Evolutionary conservation across 306 rosid species (phyloP).

Genomic region (Alnus glutinosa): DNA sequence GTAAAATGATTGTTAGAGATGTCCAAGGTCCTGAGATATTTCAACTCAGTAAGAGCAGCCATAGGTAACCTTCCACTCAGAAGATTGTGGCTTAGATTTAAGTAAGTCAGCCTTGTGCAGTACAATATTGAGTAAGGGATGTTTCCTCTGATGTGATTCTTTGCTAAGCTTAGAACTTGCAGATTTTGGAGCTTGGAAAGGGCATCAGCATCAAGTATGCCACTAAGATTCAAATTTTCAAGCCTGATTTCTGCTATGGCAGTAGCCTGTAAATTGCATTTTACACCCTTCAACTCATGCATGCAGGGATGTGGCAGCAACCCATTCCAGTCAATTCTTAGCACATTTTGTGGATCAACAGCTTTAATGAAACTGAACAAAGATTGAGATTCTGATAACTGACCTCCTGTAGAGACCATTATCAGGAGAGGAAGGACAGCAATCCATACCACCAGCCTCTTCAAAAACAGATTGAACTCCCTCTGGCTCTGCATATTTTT

Average conservation of each 20-base stretch:
- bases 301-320: slow-evolving; percentile 14
- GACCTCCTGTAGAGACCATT: slow-evolving; percentile 5
- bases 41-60: slow-evolving; percentile 42
- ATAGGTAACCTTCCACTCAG: slow-evolving; percentile 59
- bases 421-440: slow-evolving; percentile 16
- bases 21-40: slow-evolving; percentile 51
- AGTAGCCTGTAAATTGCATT: slow-evolving; percentile 22
- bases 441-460: slow-evolving; percentile 24
- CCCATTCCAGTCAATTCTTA: slow-evolving; percentile 12
- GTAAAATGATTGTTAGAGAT: slow-evolving; percentile 52
- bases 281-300: slow-evolving; percentile 35
- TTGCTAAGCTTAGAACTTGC: slow-evolving; percentile 40
- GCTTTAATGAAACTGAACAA: slow-evolving; percentile 34
- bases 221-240: slow-evolving; percentile 35
- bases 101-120: slow-evolving; percentile 49
- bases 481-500: slow-evolving; percentile 28
- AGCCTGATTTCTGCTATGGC: slow-evolving; percentile 40
- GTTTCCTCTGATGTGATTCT: slow-evolving; percentile 34
- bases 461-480: slow-evolving; percentile 25
- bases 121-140: slow-evolving; percentile 38
- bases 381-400: slow-evolving; percentile 31
- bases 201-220: slow-evolving; percentile 39
- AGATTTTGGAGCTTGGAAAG: slow-evolving; percentile 42
- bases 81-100: slow-evolving; percentile 53
- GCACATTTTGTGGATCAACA: slow-evolving; percentile 36